Percentiles rank a stretch among this genome's conserved stretches.
These are phyloP conservation scores for Adansonia gregorii DNA, from an alignment of 441 rosid genomes.

Conservation along the genomic window DNA sequence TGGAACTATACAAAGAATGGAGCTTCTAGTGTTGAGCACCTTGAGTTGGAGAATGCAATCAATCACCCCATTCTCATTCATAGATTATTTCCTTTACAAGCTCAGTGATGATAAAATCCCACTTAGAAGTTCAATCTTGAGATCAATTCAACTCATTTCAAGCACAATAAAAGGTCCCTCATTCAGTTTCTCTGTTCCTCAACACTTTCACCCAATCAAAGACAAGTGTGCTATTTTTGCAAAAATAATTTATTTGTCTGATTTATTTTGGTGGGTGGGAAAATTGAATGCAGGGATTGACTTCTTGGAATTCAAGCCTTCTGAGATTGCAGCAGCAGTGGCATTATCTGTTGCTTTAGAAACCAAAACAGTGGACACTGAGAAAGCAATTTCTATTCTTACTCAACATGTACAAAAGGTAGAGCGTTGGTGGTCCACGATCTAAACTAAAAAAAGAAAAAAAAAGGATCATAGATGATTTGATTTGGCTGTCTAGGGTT, in stretches of 20 bases:
- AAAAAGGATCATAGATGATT: too few relatives aligned
- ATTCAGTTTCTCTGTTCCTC: background rate
- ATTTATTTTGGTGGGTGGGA: constrained; percentile 44
- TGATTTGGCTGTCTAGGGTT: constrained; percentile 21
- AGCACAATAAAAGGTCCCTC: constrained; percentile 53
- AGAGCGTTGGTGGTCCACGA: constrained; percentile 38
- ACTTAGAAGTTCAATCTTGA: constrained; percentile 34
- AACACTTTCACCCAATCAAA: background rate
- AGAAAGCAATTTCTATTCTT: constrained; percentile 54
- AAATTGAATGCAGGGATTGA: constrained; percentile 61
- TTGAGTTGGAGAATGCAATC: constrained; percentile 78
- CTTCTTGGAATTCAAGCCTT: constrained; percentile 73
- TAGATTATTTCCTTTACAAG: constrained; percentile 58
- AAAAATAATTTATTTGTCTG: constrained; percentile 27
- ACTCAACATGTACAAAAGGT: constrained; percentile 56
- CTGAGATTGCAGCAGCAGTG: constrained; percentile 81
- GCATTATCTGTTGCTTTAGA: constrained; percentile 52
- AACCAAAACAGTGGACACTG: constrained; percentile 47
- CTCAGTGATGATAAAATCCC: constrained; percentile 47
- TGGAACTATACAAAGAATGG: constrained; percentile 71
- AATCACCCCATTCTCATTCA: constrained; percentile 72
- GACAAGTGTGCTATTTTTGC: constrained; percentile 23
- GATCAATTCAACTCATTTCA: constrained; percentile 54
- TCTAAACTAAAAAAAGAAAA: background rate
- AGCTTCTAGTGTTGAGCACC: constrained; percentile 64